Percentiles rank a stretch among this genome's conserved stretches.
Evolutionary conservation across 768 basidiomycete species (phyloP).

Genomic region (Mycena polygramma): DNA sequence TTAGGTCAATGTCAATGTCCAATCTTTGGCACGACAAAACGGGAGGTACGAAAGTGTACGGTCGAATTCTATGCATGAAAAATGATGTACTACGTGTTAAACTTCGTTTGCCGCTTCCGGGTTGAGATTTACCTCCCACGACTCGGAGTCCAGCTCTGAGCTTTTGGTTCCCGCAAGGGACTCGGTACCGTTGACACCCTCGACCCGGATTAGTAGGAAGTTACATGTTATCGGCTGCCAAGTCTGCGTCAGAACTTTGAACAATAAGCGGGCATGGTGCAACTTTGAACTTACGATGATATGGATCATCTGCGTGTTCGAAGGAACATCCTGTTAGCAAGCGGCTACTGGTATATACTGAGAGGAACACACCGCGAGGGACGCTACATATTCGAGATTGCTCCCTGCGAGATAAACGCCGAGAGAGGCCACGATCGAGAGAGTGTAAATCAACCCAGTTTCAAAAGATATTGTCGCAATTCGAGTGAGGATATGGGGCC

Average conservation of each 20-base stretch:
- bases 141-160: background rate
- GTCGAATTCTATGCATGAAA: no score
- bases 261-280: no score
- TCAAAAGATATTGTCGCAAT: constrained; percentile 28
- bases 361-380: constrained; percentile 19
- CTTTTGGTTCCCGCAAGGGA: background rate
- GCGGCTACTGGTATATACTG: no score
- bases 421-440: constrained; percentile 16
- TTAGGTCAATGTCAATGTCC: no score
- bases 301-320: background rate
- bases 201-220: constrained; percentile 25
- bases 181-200: background rate
- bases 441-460: constrained; percentile 25
- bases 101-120: background rate
- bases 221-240: constrained; percentile 31
- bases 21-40: no score
- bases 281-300: background rate
- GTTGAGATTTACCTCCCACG: background rate
- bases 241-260: background rate
- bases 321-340: no score
- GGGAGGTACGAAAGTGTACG: no score
- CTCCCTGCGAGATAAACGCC: constrained; percentile 21
- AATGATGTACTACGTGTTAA: background rate
- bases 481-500: constrained; percentile 3
- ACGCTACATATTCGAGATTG: constrained; percentile 22